Evolutionary conservation across 306 rosid genomes (phyloP).

Genomic region (Benincasa hispida): DNA sequence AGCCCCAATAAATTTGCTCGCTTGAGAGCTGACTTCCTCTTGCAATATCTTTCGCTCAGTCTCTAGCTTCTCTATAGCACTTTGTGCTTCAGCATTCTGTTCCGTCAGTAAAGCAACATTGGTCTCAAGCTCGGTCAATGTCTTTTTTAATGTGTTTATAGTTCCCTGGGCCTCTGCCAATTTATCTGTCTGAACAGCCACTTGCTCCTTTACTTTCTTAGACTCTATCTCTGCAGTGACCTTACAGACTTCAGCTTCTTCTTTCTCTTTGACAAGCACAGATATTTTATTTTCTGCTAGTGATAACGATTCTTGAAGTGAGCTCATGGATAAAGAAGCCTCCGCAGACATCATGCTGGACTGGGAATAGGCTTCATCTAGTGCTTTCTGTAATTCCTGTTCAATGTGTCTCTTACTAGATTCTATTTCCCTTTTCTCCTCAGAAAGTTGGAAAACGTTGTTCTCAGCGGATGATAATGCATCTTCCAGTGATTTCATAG

Average conservation of each 20-base stretch:
- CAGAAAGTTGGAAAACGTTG: slow-evolving; percentile 42
- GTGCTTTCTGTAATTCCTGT: slow-evolving; percentile 50
- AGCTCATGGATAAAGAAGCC: slow-evolving; percentile 26
- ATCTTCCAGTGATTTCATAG: slow-evolving; percentile 38
- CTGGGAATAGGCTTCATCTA: slow-evolving; percentile 31
- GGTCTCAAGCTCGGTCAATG: slow-evolving; percentile 38
- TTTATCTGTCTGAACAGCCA: slow-evolving; percentile 34
- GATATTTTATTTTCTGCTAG: slow-evolving; percentile 47
- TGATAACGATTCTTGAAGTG: slow-evolving; percentile 59
- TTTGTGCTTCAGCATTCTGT: slow-evolving; percentile 43
- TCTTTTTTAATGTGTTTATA: slow-evolving; percentile 56
- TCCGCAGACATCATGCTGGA: slow-evolving; percentile 28
- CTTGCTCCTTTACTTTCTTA: slow-evolving; percentile 48
- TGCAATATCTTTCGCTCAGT: slow-evolving; percentile 54
- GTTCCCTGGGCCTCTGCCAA: slow-evolving; percentile 51
- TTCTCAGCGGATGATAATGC: slow-evolving; percentile 50
- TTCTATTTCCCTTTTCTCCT: slow-evolving; percentile 58
- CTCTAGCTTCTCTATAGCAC: slow-evolving; percentile 43
- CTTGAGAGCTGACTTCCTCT: slow-evolving; percentile 46
- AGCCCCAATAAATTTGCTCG: slow-evolving; percentile 41
- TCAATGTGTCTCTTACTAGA: slow-evolving; percentile 27
- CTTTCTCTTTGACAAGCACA: slow-evolving; percentile 46
- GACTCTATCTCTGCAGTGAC: slow-evolving; percentile 50
- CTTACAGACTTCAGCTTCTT: slow-evolving; percentile 46
- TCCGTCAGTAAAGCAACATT: slow-evolving; percentile 40